Conservation (phyloP, 2,329 filamentous ascomycete genomes). For the Orbilia brochopaga region DNA sequence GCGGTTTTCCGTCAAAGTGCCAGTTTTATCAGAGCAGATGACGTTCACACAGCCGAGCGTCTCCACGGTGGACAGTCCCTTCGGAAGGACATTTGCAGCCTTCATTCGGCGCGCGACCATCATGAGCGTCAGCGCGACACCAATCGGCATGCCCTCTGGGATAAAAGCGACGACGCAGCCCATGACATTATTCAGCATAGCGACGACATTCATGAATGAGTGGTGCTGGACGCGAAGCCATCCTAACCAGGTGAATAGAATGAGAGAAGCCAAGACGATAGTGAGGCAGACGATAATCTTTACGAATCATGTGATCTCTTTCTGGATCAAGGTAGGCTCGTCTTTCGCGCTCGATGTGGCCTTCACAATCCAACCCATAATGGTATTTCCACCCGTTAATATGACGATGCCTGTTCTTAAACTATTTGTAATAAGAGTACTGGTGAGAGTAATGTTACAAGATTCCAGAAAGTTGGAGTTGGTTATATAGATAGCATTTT, state of each 20-base stretch:
- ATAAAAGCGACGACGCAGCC: slow-evolving; percentile 91
- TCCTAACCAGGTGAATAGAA: slow-evolving; percentile 77
- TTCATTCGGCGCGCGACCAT: slow-evolving; percentile 89
- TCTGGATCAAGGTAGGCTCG: slow-evolving; percentile 62
- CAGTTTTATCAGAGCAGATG: slow-evolving; percentile 91
- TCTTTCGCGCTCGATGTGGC: slow-evolving; percentile 68
- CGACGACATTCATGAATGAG: slow-evolving; percentile 75
- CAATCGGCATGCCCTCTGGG: slow-evolving; percentile 87
- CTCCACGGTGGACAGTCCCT: slow-evolving; percentile 90
- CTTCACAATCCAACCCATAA: slow-evolving; percentile 84
- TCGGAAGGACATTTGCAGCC: slow-evolving; percentile 89
- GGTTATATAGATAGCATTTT: slow-evolving; percentile 80
- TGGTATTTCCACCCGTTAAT: slow-evolving; percentile 84
- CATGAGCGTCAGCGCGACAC: slow-evolving; percentile 93
- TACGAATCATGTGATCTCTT: slow-evolving; percentile 86
- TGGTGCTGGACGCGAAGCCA: slow-evolving; percentile 85
- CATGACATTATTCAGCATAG: slow-evolving; percentile 77
- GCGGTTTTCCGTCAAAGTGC: slow-evolving; percentile 92
- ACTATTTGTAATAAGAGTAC: slow-evolving; percentile 87
- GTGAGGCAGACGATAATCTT: slow-evolving; percentile 80
- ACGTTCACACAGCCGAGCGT: slow-evolving; percentile 87
- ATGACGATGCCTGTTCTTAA: slow-evolving; percentile 81
- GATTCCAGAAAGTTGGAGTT: slow-evolving; percentile 59
- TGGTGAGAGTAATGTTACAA: slow-evolving; percentile 65
- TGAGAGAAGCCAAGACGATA: slow-evolving; percentile 62